Percentiles rank a stretch among this genome's conserved stretches.
Conservation (phyloP, 257 asterid species). For the Knoxia roxburghii region DNA sequence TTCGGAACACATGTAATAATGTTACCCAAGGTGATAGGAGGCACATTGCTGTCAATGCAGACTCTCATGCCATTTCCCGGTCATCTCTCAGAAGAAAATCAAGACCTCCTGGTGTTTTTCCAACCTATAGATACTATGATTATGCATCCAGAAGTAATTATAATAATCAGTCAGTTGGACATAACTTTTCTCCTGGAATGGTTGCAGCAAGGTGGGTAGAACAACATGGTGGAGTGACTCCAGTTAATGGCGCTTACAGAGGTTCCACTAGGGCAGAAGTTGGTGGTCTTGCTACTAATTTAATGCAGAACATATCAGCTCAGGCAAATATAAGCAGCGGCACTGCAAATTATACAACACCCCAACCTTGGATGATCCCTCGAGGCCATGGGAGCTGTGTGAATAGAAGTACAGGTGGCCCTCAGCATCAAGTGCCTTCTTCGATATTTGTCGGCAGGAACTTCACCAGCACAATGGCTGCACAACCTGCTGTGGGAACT, state of each 20-base stretch:
- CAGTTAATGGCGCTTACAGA: slow-evolving; percentile 10
- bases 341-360: slow-evolving; percentile 9
- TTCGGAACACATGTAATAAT: slow-evolving; percentile 20
- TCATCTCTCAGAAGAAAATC: slow-evolving; percentile 31
- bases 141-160: slow-evolving; percentile 6
- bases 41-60: slow-evolving; percentile 21
- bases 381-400: slow-evolving; percentile 7
- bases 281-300: slow-evolving; percentile 8
- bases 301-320: slow-evolving; percentile 10
- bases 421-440: slow-evolving; percentile 31
- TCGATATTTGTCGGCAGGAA: slow-evolving; percentile 22
- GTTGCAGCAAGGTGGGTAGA: slow-evolving; percentile 21
- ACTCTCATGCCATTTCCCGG: slow-evolving; percentile 23
- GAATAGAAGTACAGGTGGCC: slow-evolving; percentile 17
- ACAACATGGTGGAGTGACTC: slow-evolving; percentile 16
- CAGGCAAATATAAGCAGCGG: slow-evolving; percentile 13
- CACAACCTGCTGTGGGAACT: slow-evolving; percentile 17
- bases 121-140: slow-evolving; percentile 18
- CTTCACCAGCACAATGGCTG: slow-evolving; percentile 18
- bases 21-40: slow-evolving; percentile 23
- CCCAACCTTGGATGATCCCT: slow-evolving; percentile 19
- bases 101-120: slow-evolving; percentile 17
- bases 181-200: slow-evolving; percentile 8
- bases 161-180: slow-evolving; percentile 22
- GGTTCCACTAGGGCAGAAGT: slow-evolving; percentile 12